Evolutionary conservation across 495 filamentous ascomycete genomes (phyloP), one percentile per base, ranked within the genome.

Genomic region (Paragyromitra xinjiangensis): DNA sequence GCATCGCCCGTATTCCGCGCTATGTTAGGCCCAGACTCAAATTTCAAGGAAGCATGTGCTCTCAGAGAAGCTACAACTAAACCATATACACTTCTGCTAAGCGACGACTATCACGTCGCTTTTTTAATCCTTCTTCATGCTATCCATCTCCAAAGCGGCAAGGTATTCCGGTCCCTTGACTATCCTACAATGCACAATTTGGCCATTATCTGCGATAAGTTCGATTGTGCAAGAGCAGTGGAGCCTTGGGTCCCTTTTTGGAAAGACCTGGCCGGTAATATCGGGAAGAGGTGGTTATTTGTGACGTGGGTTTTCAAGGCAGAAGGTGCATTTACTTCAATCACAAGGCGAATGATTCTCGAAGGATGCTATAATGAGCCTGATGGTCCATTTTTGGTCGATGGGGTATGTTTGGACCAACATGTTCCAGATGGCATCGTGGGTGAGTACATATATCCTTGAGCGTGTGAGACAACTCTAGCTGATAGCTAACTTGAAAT

Each of bases 181-280:
- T 59, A 65, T 37, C 26, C 22, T 0, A 63, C 53, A 7, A n/a
- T 78, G 4, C 40, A 73, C 8, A n/a, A 62, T 29, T n/a, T 78
- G 12, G 75, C 75, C 4, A 7, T 67, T 1, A 63, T 73, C 37
- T 78, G 75, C 37, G 70, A 78, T 45, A 69, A 74, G 24, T 78
- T 69, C 12, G 75, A 74, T 42, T 78, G 70, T 24, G 64, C 70
- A 14, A 44, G 19, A 9, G 69, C 75, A 4, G 53, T 78, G 5
- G 7, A 16, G 0, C 26, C 51, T 56, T 78, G 70, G 75, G 44
- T 67, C 7, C 42, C 37, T 16, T 50, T 59, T 6, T 78, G 75
- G 75, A 74, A 24, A 55, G 6, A 12, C 0, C 0, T 34, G 14
- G 24, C 9, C 0, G 24, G 16, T 12, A 0, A 69, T 56, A 34